Base-by-base conservation (phyloP, 2,329 filamentous ascomycete genomes). In the Lasiodiplodia hormozganensis region DNA sequence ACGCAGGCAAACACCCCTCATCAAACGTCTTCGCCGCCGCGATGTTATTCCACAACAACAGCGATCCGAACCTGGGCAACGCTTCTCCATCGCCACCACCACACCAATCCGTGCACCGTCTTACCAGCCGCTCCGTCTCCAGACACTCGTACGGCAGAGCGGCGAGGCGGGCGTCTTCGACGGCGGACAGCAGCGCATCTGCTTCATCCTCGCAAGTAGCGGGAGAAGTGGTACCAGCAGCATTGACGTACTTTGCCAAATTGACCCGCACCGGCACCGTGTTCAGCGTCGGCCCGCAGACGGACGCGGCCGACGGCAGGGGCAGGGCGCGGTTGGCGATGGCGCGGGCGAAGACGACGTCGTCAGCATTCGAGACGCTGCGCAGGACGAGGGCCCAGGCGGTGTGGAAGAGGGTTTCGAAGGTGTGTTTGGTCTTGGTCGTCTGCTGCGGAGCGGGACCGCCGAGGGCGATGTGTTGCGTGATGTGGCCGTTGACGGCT, bases 201-300 rank as follows among this genome's bases (percentile, higher is more conserved):
- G 77, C 74, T n/a, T n/a, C n/a, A n/a, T n/a, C n/a, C n/a, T n/a
- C n/a, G n/a, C n/a, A n/a, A n/a, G n/a, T n/a, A n/a, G n/a, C n/a
- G n/a, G n/a, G n/a, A n/a, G n/a, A n/a, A n/a, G n/a, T n/a, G n/a
- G n/a, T n/a, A n/a, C n/a, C n/a, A n/a, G n/a, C n/a, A n/a, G n/a
- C n/a, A n/a, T n/a, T 87, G 2, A 77, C 74, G 0, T 82, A 73
- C 2, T 81, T 78, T n/a, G 6, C 23, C 4, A 78, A 38, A 0
- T 69, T 65, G 6, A 91, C 84, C 25, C 89, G 85, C 43, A 91
- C 84, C 0, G 90, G 89, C 1, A 90, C 83, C 74, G 90, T 89
- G 72, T 91, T 89, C 83, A 89, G 89, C 70, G 88, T 90, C 0
- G 89, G 89, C 0, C 89, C 89, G 62, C 87, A 83, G 60, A 90